phyloP scores from a whole-genome alignment of 1,139 yeast species.

The Pichia sp. region DNA sequence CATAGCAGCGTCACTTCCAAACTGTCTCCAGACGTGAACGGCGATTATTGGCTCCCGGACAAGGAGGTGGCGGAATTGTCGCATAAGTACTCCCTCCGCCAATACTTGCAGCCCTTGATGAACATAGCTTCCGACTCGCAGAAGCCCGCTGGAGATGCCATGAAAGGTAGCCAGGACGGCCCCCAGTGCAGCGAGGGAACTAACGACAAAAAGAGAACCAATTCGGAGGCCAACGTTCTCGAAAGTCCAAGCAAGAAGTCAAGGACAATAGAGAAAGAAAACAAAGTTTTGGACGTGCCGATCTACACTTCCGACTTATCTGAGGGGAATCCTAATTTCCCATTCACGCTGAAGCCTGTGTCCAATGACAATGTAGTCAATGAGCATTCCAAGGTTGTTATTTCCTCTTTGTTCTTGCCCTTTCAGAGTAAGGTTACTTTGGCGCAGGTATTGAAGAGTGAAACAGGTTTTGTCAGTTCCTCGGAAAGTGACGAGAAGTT shows the following conservation, averaged over 20 bases:
- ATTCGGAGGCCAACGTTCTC: background rate
- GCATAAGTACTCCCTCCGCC: conserved; percentile 59
- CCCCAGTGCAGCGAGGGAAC: background rate
- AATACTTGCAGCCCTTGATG: conserved; percentile 58
- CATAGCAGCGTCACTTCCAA: background rate
- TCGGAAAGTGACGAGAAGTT: background rate
- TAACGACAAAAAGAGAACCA: conserved; percentile 2
- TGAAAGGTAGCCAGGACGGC: background rate
- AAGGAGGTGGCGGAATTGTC: conserved; percentile 60
- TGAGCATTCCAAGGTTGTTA: conserved; percentile 51
- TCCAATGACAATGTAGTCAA: conserved; percentile 22
- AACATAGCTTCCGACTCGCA: background rate
- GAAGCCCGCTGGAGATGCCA: background rate
- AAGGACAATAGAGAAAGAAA: background rate
- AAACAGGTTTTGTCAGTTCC: conserved; percentile 1
- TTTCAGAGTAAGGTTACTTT: conserved; percentile 29
- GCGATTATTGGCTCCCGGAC: conserved; percentile 62
- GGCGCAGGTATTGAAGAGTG: conserved; percentile 9
- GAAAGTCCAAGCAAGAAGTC: conserved; percentile 18
- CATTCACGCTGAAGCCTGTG: conserved; percentile 54
- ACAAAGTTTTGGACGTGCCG: background rate
- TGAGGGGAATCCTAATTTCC: conserved; percentile 42
- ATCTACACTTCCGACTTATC: conserved; percentile 6
- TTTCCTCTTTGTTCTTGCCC: conserved; percentile 53
- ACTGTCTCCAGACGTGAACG: conserved; percentile 6